Evolutionary conservation across 495 filamentous ascomycete genomes (phyloP), one percentile per base, ranked within the genome.

Genomic region (Melanomma pulvis-pyrius): DNA sequence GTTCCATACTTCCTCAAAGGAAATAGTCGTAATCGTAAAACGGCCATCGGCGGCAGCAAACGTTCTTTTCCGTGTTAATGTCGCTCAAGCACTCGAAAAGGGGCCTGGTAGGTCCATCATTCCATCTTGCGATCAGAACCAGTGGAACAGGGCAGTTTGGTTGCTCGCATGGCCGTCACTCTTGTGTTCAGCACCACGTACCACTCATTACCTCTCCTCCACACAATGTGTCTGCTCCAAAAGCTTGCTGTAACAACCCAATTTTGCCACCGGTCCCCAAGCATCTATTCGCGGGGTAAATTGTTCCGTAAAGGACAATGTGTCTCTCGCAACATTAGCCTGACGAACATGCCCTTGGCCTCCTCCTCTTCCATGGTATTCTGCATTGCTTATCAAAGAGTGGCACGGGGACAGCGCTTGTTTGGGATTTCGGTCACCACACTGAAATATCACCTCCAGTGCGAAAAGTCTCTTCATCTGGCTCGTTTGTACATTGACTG

Each of bases 401-500:
- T n/a, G n/a, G n/a, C n/a, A n/a, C n/a, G n/a, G n/a, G n/a, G n/a
- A n/a, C n/a, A n/a, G n/a, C n/a, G n/a, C n/a, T n/a, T n/a, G n/a
- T n/a, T 34, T 12, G 30, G 30, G 12, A 12, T 12, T 34, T 12
- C 5, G 4, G 30, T 12, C 30, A 34, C 30, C 5, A 12, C 12
- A 34, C 12, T 4, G 30, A 34, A 34, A 34, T 34, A 34, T 34
- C 30, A 34, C 12, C 30, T 34, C 5, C 4, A 12, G 30, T 12
- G 30, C 30, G 12, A 34, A 34, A 34, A 12, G 30, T n/a, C n/a
- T n/a, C 30, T 15, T 69, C 61, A 73, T 68, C 71, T 66, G 24
- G 67, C 55, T 44, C 71, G 29, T 46, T 73, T 73, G 55, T 64
- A 61, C 53, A 67, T 68, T 36, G 62, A n/a, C 48, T 63, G 67